Percentiles rank a stretch among this genome's conserved stretches.
Conservation (phyloP, 208 protist genomes). For the Balamuthia mandrillaris region DNA sequence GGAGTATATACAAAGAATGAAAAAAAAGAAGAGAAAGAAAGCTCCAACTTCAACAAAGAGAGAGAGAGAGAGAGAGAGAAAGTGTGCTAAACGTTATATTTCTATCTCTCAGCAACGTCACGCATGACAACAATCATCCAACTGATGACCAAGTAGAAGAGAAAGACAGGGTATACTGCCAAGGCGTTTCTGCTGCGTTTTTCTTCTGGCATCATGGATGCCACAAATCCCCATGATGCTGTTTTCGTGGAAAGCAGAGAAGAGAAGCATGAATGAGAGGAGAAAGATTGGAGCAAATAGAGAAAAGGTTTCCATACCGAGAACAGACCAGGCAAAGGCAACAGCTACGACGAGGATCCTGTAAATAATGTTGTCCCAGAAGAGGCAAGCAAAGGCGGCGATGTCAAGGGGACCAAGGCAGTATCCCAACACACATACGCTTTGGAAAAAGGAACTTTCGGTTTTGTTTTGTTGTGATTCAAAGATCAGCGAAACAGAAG, state of each 20-base stretch:
- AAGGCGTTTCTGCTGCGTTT: neutral
- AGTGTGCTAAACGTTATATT: too few species aligned
- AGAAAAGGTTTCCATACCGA: neutral
- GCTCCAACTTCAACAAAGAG: too few species aligned
- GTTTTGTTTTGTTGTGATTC: too few species aligned
- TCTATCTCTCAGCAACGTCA: too few species aligned
- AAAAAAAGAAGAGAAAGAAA: too few species aligned
- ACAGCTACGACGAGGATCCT: neutral
- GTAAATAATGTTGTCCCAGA: slow-evolving; percentile 16
- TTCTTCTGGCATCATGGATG: slow-evolving; percentile 34
- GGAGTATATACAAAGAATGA: too few species aligned
- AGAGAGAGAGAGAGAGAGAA: too few species aligned
- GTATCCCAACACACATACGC: slow-evolving; percentile 61
- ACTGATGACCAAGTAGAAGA: slow-evolving; percentile 56
- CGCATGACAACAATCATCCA: slow-evolving; percentile 55
- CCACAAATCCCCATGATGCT: slow-evolving; percentile 53
- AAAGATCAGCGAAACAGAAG: too few species aligned
- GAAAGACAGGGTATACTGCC: slow-evolving; percentile 51
- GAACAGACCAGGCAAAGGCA: slow-evolving; percentile 30
- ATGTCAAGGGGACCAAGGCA: slow-evolving; percentile 54
- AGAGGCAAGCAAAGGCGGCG: slow-evolving; percentile 31
- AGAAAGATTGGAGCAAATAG: neutral
- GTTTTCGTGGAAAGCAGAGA: too few species aligned
- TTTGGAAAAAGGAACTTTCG: slow-evolving; percentile 50
- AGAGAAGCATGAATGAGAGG: neutral